phyloP scores from a whole-genome alignment of 805 yeast genomes.

The Ogataea wickerhamii region DNA sequence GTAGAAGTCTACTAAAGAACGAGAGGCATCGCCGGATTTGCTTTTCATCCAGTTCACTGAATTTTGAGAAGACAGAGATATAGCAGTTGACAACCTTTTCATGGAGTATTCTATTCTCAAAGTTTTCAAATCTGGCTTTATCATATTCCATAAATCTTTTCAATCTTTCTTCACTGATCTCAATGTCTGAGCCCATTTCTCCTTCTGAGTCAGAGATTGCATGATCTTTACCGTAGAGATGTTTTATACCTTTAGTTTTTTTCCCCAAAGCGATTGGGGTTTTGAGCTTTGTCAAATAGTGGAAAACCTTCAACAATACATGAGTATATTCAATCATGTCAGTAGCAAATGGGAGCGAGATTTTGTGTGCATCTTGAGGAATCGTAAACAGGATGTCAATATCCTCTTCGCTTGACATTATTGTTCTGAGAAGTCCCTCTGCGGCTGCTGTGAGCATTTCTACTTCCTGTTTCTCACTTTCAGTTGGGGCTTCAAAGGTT shows the following conservation, averaged over 20 bases:
- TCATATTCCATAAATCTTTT: slow-evolving; percentile 19
- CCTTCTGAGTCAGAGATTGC: slow-evolving; percentile 27
- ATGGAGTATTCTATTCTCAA: slow-evolving; percentile 46
- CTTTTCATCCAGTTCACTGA: slow-evolving; percentile 54
- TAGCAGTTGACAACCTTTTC: slow-evolving; percentile 64
- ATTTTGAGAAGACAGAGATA: slow-evolving; percentile 57
- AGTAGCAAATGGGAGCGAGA: slow-evolving; percentile 58
- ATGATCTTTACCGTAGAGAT: slow-evolving; percentile 20
- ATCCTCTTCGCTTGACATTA: slow-evolving; percentile 66
- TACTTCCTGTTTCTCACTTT: slow-evolving; percentile 46
- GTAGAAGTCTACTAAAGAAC: slow-evolving; percentile 69
- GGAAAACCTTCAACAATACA: slow-evolving; percentile 62
- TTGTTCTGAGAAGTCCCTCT: slow-evolving; percentile 43
- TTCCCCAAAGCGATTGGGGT: slow-evolving; percentile 27
- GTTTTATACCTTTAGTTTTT: slow-evolving; percentile 8
- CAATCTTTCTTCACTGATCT: slow-evolving; percentile 16
- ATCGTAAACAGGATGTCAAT: slow-evolving; percentile 53
- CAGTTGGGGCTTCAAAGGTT: slow-evolving; percentile 38
- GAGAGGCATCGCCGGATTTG: slow-evolving; percentile 62
- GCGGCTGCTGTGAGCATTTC: slow-evolving; percentile 29
- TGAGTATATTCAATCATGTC: slow-evolving; percentile 64
- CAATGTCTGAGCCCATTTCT: slow-evolving; percentile 13
- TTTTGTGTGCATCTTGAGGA: slow-evolving; percentile 61
- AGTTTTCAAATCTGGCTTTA: slow-evolving; percentile 24
- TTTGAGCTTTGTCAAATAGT: slow-evolving; percentile 56